Evolutionary conservation across 2,329 filamentous ascomycete genomes (phyloP), one percentile per base, ranked within the genome.

Genomic region (Talaromyces amestolkiae): DNA sequence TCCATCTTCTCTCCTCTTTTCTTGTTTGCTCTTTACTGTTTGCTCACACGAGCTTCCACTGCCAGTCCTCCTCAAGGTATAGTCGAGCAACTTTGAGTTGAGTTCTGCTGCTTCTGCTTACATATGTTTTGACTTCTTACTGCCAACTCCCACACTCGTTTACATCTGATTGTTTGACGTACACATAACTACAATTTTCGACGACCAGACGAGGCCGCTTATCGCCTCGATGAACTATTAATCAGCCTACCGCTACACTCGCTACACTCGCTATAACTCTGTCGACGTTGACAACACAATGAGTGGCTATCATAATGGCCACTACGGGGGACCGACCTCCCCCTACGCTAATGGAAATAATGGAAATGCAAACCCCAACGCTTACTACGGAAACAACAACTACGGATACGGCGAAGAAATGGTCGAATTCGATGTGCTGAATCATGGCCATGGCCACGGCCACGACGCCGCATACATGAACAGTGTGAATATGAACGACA

Each of bases 361-460:
- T 59, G 56, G 56, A 31, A 59, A 43, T 59, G 54, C 11, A 43
- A 31, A 43, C 15, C 31, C 31, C 31, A 68, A 64, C 49, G 53
- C 51, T 22, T 39, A 63, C 19, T 53, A 61, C 43, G 59, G 43
- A 22, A 61, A 61, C 64, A 56, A 56, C 53, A 67, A 69, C 65
- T 66, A 68, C 22, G 66, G 70, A 4, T 70, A 72, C 35, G 65
- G 70, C 13, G 73, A 74, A 11, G 72, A 74, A 60, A 73, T 73
- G 69, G 65, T 72, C 47, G 72, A 73, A 53, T 67, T 74, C 41
- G 66, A 69, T 43, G 68, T 68, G 39, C 67, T 68, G 17, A 33
- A 63, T 31, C 61, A 63, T 19, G 53, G 39, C 9, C 51, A 58
- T 27, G 61, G 49, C 37, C 59, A 67, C 27, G 63, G 49, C 27